Percentiles rank a stretch among this genome's conserved stretches.
phyloP scores from a whole-genome alignment of 768 basidiomycete species.

The Agrocybe praecox region DNA sequence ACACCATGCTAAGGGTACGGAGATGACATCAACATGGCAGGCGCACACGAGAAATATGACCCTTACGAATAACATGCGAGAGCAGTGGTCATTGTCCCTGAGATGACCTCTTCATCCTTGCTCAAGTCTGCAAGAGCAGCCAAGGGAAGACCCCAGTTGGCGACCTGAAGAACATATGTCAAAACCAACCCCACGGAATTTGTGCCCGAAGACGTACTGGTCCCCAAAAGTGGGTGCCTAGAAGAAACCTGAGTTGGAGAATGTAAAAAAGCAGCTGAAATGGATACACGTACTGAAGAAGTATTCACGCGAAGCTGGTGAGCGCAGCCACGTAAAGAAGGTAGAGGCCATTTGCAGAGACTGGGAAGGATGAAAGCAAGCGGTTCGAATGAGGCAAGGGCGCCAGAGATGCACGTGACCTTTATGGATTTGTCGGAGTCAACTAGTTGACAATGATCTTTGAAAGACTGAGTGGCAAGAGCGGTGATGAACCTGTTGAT shows the following conservation, averaged over 20 bases:
- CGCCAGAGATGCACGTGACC: constrained; percentile 15
- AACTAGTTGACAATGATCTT: too few species aligned
- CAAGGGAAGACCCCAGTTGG: constrained; percentile 97
- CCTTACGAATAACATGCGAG: constrained; percentile 92
- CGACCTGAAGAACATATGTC: constrained; percentile 59
- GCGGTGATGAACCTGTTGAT: too few species aligned
- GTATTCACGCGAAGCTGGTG: constrained; percentile 90
- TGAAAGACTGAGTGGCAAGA: too few species aligned
- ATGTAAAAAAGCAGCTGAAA: neutral
- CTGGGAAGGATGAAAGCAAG: constrained; percentile 10
- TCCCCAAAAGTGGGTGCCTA: constrained; percentile 98
- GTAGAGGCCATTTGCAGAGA: constrained; percentile 67
- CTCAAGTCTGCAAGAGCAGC: constrained; percentile 89
- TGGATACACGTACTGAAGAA: constrained; percentile 79
- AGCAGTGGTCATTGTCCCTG: constrained; percentile 94
- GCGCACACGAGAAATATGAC: constrained; percentile 4
- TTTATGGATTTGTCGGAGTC: constrained; percentile 16
- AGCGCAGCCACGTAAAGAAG: constrained; percentile 88
- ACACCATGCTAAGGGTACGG: constrained; percentile 58
- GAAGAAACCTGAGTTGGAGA: constrained; percentile 13
- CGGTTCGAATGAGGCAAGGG: constrained; percentile 1
- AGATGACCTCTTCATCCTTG: constrained; percentile 97
- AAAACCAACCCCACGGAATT: constrained; percentile 12
- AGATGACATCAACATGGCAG: constrained; percentile 6
- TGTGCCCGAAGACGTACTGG: constrained; percentile 61